phyloP scores from a whole-genome alignment of 768 basidiomycete species.

The Nidularia pulvinata region DNA sequence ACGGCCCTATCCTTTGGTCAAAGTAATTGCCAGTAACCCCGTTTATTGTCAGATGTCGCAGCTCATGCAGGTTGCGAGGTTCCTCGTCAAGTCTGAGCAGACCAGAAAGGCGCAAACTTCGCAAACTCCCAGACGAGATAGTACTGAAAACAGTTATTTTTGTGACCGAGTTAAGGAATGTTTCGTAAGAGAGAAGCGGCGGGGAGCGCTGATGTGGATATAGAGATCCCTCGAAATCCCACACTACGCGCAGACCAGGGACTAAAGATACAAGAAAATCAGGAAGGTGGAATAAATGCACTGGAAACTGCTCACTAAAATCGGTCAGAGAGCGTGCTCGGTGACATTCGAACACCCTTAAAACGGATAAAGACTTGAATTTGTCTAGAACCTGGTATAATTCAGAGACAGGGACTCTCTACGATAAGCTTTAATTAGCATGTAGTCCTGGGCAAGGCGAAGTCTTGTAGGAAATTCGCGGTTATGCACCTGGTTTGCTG shows the following conservation, averaged over 20 bases:
- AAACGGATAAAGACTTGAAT: background rate
- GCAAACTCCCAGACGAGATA: slow-evolving; percentile 16
- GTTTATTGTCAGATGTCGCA: slow-evolving; percentile 24
- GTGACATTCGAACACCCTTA: slow-evolving; percentile 5
- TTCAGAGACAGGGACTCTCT: slow-evolving; percentile 4
- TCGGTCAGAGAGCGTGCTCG: slow-evolving; percentile 1
- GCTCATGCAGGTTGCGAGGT: slow-evolving; percentile 9
- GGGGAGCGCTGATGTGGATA: slow-evolving; percentile 2
- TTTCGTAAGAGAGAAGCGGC: slow-evolving; percentile 24
- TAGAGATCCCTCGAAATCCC: slow-evolving; percentile 3
- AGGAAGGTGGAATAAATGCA: background rate
- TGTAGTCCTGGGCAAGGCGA: no score
- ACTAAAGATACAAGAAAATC: background rate
- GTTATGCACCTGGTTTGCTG: background rate
- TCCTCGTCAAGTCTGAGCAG: slow-evolving; percentile 17
- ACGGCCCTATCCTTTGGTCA: slow-evolving; percentile 23
- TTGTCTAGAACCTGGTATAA: slow-evolving; percentile 3
- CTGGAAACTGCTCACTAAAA: background rate
- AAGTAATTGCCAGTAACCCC: slow-evolving; percentile 31
- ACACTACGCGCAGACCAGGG: slow-evolving; percentile 1
- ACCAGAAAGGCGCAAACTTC: slow-evolving; percentile 31
- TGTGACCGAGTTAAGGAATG: slow-evolving; percentile 25
- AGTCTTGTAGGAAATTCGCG: no score
- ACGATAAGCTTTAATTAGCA: no score
- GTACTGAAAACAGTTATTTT: slow-evolving; percentile 22